Conservation (phyloP, 2,329 filamentous ascomycete species). For the Colletotrichum orchidophilum region DNA sequence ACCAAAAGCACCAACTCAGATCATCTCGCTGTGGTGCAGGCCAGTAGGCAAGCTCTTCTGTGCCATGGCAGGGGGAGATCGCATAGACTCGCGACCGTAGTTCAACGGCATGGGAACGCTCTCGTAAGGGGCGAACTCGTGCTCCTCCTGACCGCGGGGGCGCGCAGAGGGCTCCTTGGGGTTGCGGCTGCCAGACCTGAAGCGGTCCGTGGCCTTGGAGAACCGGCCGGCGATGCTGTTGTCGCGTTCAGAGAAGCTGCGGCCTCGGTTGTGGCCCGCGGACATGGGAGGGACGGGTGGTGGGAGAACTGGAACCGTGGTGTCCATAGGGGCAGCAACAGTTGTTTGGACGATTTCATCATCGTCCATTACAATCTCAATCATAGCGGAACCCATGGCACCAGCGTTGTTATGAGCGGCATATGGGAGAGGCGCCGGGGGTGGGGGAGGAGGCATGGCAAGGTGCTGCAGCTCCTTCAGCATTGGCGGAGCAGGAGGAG, state of each 20-base stretch:
- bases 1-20: conserved; percentile 47
- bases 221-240: conserved; percentile 62
- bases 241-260: conserved; percentile 60
- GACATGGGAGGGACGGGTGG: conserved; percentile 53
- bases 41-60: conserved; percentile 57
- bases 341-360: conserved; percentile 50
- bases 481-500: conserved; percentile 62
- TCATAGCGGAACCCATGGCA: conserved; percentile 62
- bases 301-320: conserved; percentile 55
- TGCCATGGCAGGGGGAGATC: conserved; percentile 42
- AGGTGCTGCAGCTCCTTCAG: conserved; percentile 72
- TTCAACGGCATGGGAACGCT: conserved; percentile 51
- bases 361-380: conserved; percentile 74
- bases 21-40: conserved; percentile 64
- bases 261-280: conserved; percentile 63
- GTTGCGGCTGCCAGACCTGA: conserved; percentile 67
- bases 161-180: conserved; percentile 55
- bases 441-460: conserved; percentile 68
- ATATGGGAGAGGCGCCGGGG: conserved; percentile 65
- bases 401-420: conserved; percentile 51
- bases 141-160: conserved; percentile 49
- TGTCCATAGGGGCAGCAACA: conserved; percentile 50
- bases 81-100: conserved; percentile 48
- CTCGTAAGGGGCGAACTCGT: conserved; percentile 52
- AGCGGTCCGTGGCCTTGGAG: conserved; percentile 66